A percentile compares a stretch with the other conserved stretches of the same genome.
Evolutionary conservation across 441 rosid genomes (phyloP).

Genomic region (Mallotus japonicus): DNA sequence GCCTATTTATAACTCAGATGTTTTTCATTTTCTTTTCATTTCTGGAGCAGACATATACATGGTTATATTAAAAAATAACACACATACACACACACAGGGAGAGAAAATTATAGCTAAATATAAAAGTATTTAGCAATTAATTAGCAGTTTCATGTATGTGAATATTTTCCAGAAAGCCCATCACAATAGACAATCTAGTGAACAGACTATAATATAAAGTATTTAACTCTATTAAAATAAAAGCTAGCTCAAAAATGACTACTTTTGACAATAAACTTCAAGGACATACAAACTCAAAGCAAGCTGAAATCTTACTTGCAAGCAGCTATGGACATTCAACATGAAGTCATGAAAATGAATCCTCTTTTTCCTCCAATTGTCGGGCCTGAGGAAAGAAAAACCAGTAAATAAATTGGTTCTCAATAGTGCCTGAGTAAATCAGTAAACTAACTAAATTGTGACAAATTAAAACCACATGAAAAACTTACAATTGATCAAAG

Average conservation of each 20-base stretch:
- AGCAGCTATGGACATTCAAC: constrained; percentile 87
- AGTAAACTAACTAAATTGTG: constrained; percentile 3
- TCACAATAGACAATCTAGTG: background rate
- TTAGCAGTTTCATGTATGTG: background rate
- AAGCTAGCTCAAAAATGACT: background rate
- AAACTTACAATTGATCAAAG: constrained; percentile 75
- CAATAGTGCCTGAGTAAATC: background rate
- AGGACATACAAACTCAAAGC: background rate
- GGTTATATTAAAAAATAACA: too few relatives aligned
- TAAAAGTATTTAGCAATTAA: background rate
- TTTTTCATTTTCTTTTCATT: background rate
- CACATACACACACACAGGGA: too few relatives aligned
- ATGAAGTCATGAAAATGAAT: constrained; percentile 98
- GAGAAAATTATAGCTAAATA: background rate
- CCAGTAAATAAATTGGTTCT: constrained; percentile 8
- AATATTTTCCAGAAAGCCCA: background rate
- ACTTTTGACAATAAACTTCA: background rate
- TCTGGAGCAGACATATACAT: too few relatives aligned
- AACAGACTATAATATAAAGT: background rate
- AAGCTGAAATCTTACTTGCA: constrained; percentile 59
- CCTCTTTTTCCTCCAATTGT: constrained; percentile 90
- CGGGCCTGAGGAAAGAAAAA: constrained; percentile 53
- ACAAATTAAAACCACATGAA: constrained; percentile 7
- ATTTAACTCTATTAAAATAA: background rate
- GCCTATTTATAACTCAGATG: background rate